These are phyloP conservation scores for Tricladium varicosporioides DNA, from an alignment of 2,329 filamentous ascomycete genomes.

Conservation along the genomic window DNA sequence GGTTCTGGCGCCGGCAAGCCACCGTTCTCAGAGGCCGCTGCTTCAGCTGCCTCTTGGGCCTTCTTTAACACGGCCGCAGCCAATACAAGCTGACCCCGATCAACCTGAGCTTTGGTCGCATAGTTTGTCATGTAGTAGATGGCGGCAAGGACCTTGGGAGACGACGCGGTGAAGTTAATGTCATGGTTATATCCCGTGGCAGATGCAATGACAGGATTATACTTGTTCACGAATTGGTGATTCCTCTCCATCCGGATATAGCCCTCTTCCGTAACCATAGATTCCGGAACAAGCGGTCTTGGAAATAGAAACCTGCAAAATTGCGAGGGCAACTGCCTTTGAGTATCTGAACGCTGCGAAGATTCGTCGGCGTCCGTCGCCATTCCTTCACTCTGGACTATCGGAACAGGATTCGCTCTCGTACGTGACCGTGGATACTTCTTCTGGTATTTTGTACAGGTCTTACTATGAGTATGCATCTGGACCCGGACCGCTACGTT, in stretches of 20 bases:
- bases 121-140: constrained; percentile 16
- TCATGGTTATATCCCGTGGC: constrained; percentile 8
- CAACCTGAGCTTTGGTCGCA: constrained; percentile 9
- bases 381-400: too few relatives aligned
- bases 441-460: constrained; percentile 14
- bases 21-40: constrained; percentile 3
- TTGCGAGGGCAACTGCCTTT: too few relatives aligned
- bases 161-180: constrained; percentile 10
- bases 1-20: constrained; percentile 2
- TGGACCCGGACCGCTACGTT: constrained; percentile 12
- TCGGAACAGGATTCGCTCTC: too few relatives aligned
- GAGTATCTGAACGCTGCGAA: too few relatives aligned
- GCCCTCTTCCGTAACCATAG: constrained; percentile 8
- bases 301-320: constrained; percentile 11
- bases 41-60: constrained; percentile 11
- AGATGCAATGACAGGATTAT: constrained; percentile 11
- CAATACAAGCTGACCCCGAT: constrained; percentile 10
- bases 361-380: too few relatives aligned
- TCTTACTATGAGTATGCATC: constrained; percentile 14
- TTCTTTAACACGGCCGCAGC: constrained; percentile 11
- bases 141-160: constrained; percentile 11
- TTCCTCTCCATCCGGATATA: constrained; percentile 12
- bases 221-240: constrained; percentile 12
- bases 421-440: too few relatives aligned
- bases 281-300: constrained; percentile 11